phyloP scores from a whole-genome alignment of 257 asterid species.

The Nicotiana attenuata region DNA sequence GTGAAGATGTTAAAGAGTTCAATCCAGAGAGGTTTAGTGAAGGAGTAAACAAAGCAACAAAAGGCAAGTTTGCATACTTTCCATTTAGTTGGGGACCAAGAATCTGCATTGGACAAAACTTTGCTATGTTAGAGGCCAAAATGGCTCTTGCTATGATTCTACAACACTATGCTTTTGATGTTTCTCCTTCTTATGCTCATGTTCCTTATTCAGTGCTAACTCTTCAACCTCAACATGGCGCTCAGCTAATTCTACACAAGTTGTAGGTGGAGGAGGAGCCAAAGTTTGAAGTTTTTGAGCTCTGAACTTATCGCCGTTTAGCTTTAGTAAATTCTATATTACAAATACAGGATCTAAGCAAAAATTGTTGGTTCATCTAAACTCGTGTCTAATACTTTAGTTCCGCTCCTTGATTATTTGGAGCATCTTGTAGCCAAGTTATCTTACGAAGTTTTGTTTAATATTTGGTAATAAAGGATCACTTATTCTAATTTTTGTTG shows the following conservation, averaged over 20 bases:
- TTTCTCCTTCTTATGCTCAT: slow-evolving; percentile 24
- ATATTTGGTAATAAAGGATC: not conserved
- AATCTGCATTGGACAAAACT: slow-evolving; percentile 23
- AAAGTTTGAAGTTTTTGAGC: no score
- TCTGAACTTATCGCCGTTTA: no score
- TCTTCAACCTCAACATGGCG: slow-evolving; percentile 22
- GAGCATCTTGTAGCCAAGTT: not conserved
- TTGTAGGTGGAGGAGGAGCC: not conserved
- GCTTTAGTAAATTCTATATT: no score
- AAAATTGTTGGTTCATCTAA: no score
- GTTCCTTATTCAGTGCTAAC: slow-evolving; percentile 15
- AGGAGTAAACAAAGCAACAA: slow-evolving; percentile 22
- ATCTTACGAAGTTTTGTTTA: not conserved
- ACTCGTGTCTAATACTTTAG: no score
- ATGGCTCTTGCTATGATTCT: slow-evolving; percentile 24
- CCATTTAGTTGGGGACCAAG: slow-evolving; percentile 33
- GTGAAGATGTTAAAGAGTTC: slow-evolving; percentile 24
- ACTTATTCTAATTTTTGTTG: not conserved
- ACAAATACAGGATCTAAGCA: no score
- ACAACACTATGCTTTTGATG: slow-evolving; percentile 19
- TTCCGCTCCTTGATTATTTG: not conserved
- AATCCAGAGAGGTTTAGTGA: slow-evolving; percentile 27
- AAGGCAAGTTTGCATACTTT: slow-evolving; percentile 13
- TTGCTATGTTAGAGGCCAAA: slow-evolving; percentile 25
- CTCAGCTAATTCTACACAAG: slow-evolving; percentile 19